phyloP scores from a whole-genome alignment of 2,329 filamentous ascomycete genomes.

The Fusarium sp. region DNA sequence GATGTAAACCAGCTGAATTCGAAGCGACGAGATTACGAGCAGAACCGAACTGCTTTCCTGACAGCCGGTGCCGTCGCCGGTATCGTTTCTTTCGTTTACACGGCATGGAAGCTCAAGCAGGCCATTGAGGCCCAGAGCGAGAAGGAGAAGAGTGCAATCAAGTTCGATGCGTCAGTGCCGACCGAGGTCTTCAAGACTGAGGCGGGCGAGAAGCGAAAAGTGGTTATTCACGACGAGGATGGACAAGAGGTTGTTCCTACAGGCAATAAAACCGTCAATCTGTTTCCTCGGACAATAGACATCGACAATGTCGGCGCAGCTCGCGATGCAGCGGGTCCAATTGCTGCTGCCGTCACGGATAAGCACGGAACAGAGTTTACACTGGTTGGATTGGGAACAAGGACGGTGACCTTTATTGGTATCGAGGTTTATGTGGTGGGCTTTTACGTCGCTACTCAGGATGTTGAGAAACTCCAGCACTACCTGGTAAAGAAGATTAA shows the following conservation, averaged over 20 bases:
- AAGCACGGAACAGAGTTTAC: conserved; percentile 79
- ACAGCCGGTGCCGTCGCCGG: conserved; percentile 66
- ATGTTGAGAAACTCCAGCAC: conserved; percentile 85
- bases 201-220: conserved; percentile 67
- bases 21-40: conserved; percentile 65
- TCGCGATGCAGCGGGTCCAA: conserved; percentile 51
- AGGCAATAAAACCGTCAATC: conserved; percentile 83
- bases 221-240: conserved; percentile 76
- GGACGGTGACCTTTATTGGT: conserved; percentile 89
- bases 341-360: conserved; percentile 56
- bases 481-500: conserved; percentile 83
- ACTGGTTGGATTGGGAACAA: conserved; percentile 87
- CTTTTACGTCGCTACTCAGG: conserved; percentile 87
- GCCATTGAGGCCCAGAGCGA: conserved; percentile 54
- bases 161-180: conserved; percentile 57
- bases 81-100: conserved; percentile 65
- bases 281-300: conserved; percentile 81
- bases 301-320: conserved; percentile 63
- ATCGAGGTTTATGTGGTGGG: conserved; percentile 97
- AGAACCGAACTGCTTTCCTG: conserved; percentile 66
- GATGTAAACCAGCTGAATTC: conserved; percentile 65
- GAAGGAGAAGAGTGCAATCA: conserved; percentile 60
- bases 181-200: conserved; percentile 64
- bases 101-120: conserved; percentile 66
- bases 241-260: conserved; percentile 84